Evolutionary conservation across 2,329 filamentous ascomycete genomes (phyloP).

Genomic region (Dactylella cylindrospora): DNA sequence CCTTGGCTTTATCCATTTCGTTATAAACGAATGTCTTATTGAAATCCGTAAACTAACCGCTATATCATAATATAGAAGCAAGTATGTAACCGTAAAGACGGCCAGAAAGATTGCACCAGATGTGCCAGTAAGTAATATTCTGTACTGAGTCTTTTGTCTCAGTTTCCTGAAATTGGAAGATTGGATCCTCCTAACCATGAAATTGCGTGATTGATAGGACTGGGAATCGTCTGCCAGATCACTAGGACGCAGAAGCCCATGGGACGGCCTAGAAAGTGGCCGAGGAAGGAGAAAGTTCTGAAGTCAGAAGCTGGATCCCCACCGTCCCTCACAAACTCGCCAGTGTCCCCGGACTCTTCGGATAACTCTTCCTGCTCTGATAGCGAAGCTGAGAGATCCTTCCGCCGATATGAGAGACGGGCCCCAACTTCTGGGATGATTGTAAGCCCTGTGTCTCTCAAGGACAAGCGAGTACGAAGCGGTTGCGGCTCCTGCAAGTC

Average conservation of each 20-base stretch:
- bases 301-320: constrained; percentile 39
- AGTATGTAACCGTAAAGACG: constrained; percentile 45
- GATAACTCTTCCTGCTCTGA: constrained; percentile 43
- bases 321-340: constrained; percentile 36
- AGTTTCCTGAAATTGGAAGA: not conserved
- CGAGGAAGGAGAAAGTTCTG: constrained; percentile 37
- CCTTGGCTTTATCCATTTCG: too few relatives aligned
- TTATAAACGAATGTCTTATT: constrained; percentile 22
- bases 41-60: not conserved
- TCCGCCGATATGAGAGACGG: constrained; percentile 32
- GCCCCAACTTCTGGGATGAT: constrained; percentile 42
- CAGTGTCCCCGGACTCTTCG: constrained; percentile 37
- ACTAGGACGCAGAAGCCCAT: constrained; percentile 45
- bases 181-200: constrained; percentile 3
- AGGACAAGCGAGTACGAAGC: constrained; percentile 41
- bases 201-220: constrained; percentile 25
- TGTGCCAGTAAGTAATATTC: constrained; percentile 42
- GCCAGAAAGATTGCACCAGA: constrained; percentile 43
- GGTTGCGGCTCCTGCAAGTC: constrained; percentile 44
- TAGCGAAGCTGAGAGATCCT: constrained; percentile 39
- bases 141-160: constrained; percentile 19
- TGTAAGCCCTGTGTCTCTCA: constrained; percentile 30
- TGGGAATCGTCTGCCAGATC: constrained; percentile 44
- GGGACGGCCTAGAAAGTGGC: constrained; percentile 44
- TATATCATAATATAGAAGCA: constrained; percentile 41